These are phyloP conservation scores for Thalassiosira exigua DNA, from an alignment of 352 stramenopile species.

Conservation along the genomic window DNA sequence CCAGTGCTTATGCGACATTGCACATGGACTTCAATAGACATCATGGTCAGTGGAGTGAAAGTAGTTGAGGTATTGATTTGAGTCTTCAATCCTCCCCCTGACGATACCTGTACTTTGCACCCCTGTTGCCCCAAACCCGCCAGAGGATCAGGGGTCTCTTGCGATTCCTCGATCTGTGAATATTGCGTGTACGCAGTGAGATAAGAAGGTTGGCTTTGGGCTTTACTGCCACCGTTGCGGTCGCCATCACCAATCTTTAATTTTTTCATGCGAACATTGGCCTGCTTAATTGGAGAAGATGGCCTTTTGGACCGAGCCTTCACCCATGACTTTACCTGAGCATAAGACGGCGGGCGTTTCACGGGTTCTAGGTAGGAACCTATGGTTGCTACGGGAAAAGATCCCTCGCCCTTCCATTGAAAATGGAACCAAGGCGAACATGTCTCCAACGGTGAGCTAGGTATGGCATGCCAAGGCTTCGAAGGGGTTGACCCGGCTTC, in stretches of 20 bases:
- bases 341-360: conserved; percentile 54
- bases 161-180: conserved; percentile 24
- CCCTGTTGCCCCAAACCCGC: conserved; percentile 78
- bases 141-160: conserved; percentile 63
- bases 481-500: conserved; percentile 5
- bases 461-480: conserved; percentile 34
- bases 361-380: conserved; percentile 52
- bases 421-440: conserved; percentile 48
- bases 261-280: neutral
- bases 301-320: conserved; percentile 13
- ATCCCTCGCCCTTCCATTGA: conserved; percentile 26
- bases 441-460: conserved; percentile 22
- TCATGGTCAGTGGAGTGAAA: conserved; percentile 75
- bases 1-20: conserved; percentile 76
- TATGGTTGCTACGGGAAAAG: neutral
- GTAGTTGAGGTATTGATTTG: conserved; percentile 50
- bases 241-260: too few relatives aligned
- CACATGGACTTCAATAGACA: conserved; percentile 84
- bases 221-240: conserved; percentile 18
- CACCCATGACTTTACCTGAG: conserved; percentile 50
- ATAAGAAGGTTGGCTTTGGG: neutral
- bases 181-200: conserved; percentile 48
- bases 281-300: conserved; percentile 15
- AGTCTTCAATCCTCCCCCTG: conserved; percentile 76
- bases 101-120: conserved; percentile 72